These are phyloP conservation scores for thale cress (Arabidopsis thaliana) DNA, from an alignment of 345 rosid genomes.

Conservation along the genomic window DNA sequence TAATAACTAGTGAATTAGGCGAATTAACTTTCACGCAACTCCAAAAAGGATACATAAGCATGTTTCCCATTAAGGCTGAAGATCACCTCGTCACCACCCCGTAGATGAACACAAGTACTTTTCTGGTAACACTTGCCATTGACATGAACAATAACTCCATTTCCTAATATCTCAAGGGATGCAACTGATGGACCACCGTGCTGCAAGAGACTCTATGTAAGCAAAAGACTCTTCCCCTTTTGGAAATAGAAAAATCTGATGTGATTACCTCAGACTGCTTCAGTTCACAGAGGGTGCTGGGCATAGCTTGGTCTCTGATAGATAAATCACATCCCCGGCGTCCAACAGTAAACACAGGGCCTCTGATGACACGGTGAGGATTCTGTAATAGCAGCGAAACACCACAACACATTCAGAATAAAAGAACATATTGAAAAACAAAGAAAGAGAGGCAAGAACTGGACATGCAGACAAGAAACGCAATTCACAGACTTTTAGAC, in stretches of 20 bases:
- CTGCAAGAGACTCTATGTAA: constrained; percentile 53
- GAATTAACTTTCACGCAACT: constrained; percentile 11
- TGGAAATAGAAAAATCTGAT: not conserved
- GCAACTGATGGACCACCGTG: constrained; percentile 69
- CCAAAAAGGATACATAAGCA: constrained; percentile 90
- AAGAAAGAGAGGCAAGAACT: not conserved
- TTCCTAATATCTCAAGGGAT: constrained; percentile 72
- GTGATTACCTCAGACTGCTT: constrained; percentile 74
- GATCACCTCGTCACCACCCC: constrained; percentile 93
- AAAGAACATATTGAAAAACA: not conserved
- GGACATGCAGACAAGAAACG: constrained; percentile 25
- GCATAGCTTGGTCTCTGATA: constrained; percentile 65
- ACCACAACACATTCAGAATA: constrained; percentile 27
- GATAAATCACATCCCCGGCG: constrained; percentile 75
- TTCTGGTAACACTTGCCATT: constrained; percentile 70
- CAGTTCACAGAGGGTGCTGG: constrained; percentile 74
- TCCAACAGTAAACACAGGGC: constrained; percentile 75
- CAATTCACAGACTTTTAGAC: constrained; percentile 8
- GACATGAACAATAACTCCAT: constrained; percentile 83
- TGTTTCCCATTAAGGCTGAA: constrained; percentile 73
- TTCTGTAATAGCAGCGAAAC: constrained; percentile 57
- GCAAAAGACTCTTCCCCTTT: constrained; percentile 14
- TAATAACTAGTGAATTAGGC: not conserved
- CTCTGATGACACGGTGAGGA: constrained; percentile 68
- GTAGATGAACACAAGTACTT: constrained; percentile 53